Evolutionary conservation across 148 eudicot genomes (phyloP).

Genomic region (Rhododendron griersonianum): DNA sequence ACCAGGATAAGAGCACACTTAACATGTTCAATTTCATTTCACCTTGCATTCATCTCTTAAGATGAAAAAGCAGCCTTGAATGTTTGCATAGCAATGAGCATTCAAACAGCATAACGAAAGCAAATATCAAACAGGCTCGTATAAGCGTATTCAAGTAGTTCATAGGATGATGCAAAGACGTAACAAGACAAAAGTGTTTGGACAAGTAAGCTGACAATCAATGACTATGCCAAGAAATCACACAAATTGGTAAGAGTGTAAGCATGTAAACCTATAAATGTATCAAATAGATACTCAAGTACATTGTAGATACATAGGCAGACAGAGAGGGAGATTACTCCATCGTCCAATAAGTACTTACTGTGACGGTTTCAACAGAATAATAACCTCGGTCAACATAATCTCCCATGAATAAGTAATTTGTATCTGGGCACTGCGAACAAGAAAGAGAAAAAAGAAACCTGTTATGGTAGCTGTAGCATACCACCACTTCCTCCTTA

Average conservation of each 20-base stretch:
- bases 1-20: background rate
- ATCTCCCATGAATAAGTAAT: slow-evolving; percentile 98
- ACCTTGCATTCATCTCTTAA: background rate
- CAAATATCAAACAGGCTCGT: background rate
- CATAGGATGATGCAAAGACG: background rate
- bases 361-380: slow-evolving; percentile 97
- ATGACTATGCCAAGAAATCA: background rate
- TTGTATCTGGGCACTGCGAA: slow-evolving; percentile 93
- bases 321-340: background rate
- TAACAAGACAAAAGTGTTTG: background rate
- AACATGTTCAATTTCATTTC: background rate
- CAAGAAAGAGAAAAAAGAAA: slow-evolving; percentile 3
- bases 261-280: background rate
- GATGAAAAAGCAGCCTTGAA: background rate
- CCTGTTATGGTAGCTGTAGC: background rate
- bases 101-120: background rate
- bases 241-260: background rate
- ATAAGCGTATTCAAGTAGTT: background rate
- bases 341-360: slow-evolving; percentile 28
- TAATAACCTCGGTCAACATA: slow-evolving; percentile 99
- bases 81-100: background rate
- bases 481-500: background rate
- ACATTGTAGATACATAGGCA: background rate
- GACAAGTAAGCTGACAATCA: background rate
- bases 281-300: background rate